Evolutionary conservation across 805 yeast genomes (phyloP).

Genomic region (Candida multigemmis): DNA sequence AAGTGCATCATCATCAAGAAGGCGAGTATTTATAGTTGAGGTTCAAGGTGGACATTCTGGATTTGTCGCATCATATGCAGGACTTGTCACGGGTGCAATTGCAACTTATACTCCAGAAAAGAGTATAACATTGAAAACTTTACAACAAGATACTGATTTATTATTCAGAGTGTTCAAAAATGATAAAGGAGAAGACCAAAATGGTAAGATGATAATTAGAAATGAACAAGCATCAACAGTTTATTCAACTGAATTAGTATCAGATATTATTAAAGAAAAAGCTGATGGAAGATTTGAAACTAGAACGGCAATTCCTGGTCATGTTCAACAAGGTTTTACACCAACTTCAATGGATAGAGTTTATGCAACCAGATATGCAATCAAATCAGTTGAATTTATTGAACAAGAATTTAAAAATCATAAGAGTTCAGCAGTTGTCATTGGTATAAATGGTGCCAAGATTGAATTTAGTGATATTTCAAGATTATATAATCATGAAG

Average conservation of each 20-base stretch:
- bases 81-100: constrained; percentile 63
- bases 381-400: constrained; percentile 60
- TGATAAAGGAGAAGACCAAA: constrained; percentile 55
- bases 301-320: constrained; percentile 78
- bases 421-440: constrained; percentile 32
- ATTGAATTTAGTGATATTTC: constrained; percentile 50
- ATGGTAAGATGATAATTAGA: constrained; percentile 63
- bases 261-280: constrained; percentile 61
- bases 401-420: constrained; percentile 29
- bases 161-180: constrained; percentile 50
- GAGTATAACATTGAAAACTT: constrained; percentile 47
- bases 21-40: constrained; percentile 73
- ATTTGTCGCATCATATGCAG: constrained; percentile 61
- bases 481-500: constrained; percentile 49
- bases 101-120: constrained; percentile 75
- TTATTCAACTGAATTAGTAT: constrained; percentile 57
- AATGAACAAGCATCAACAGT: constrained; percentile 62
- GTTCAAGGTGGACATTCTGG: constrained; percentile 86
- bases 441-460: constrained; percentile 63
- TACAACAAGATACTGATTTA: constrained; percentile 57
- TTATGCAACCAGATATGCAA: constrained; percentile 62
- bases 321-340: constrained; percentile 75
- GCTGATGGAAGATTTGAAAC: constrained; percentile 63
- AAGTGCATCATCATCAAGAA: constrained; percentile 69
- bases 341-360: constrained; percentile 77